These are phyloP conservation scores for Cantharellus cinnabarinus DNA, from an alignment of 768 basidiomycete species.

Conservation along the genomic window DNA sequence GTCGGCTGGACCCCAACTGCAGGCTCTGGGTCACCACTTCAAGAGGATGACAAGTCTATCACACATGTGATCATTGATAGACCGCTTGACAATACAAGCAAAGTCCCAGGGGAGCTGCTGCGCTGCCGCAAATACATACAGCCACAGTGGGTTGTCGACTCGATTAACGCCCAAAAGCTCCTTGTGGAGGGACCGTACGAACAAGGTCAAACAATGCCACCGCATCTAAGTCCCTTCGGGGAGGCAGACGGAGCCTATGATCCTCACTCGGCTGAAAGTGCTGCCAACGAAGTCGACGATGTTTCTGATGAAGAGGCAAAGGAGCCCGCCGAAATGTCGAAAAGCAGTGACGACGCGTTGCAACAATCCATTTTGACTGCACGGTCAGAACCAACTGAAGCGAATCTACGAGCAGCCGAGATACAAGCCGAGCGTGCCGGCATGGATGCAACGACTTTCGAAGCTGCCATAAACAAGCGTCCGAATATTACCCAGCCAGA, in stretches of 20 bases:
- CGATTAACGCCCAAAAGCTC: slow-evolving; percentile 70
- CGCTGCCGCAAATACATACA: slow-evolving; percentile 72
- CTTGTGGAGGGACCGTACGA: slow-evolving; percentile 69
- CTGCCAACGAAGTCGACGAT: slow-evolving; percentile 17
- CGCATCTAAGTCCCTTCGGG: slow-evolving; percentile 91
- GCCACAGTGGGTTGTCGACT: slow-evolving; percentile 96
- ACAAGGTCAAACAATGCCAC: slow-evolving; percentile 73
- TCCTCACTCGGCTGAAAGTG: slow-evolving; percentile 22
- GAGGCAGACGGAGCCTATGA: slow-evolving; percentile 61
- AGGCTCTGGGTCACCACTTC: slow-evolving; percentile 61
- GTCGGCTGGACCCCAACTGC: slow-evolving; percentile 77
- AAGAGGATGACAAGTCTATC: slow-evolving; percentile 60
- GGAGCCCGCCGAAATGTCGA: slow-evolving; percentile 12
- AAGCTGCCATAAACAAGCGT: slow-evolving; percentile 12
- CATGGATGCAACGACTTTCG: slow-evolving; percentile 58
- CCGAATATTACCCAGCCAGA: neutral
- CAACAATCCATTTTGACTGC: slow-evolving; percentile 10
- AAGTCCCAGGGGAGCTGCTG: slow-evolving; percentile 35
- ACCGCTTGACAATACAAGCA: slow-evolving; percentile 26
- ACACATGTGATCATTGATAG: slow-evolving; percentile 94
- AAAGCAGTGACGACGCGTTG: slow-evolving; percentile 11
- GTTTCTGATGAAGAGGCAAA: slow-evolving; percentile 17
- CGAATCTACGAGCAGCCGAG: slow-evolving; percentile 67
- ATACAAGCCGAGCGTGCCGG: slow-evolving; percentile 81
- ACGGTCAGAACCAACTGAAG: slow-evolving; percentile 29